Evolutionary conservation across 805 yeast species (phyloP).

Genomic region (Candida alai): DNA sequence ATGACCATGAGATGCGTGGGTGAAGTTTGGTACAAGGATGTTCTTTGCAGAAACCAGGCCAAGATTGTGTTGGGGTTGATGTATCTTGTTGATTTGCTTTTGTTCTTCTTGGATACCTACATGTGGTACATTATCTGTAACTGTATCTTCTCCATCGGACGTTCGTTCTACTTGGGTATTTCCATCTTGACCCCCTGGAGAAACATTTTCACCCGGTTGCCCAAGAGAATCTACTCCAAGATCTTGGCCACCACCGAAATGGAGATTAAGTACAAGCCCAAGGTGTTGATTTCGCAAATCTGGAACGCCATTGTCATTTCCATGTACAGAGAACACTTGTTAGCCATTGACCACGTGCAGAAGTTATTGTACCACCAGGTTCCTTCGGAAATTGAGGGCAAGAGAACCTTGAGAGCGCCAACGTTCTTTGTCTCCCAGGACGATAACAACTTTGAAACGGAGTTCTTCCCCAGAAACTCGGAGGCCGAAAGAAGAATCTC

Average conservation of each 20-base stretch:
- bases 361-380: slow-evolving; percentile 96
- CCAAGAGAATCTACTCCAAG: slow-evolving; percentile 98
- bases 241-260: slow-evolving; percentile 96
- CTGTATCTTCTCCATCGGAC: slow-evolving; percentile 93
- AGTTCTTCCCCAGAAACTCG: slow-evolving; percentile 93
- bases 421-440: slow-evolving; percentile 98
- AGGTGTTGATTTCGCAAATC: slow-evolving; percentile 95
- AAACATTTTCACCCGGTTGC: slow-evolving; percentile 94
- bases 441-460: slow-evolving; percentile 90
- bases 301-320: slow-evolving; percentile 99
- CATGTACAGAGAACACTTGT: slow-evolving; percentile 98
- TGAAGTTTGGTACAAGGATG: slow-evolving; percentile 82
- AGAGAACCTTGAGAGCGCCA: slow-evolving; percentile 97
- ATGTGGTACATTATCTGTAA: slow-evolving; percentile 97
- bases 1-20: slow-evolving; percentile 93
- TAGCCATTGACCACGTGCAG: slow-evolving; percentile 98
- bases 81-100: slow-evolving; percentile 86
- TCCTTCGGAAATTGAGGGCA: slow-evolving; percentile 96
- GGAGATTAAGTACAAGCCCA: slow-evolving; percentile 98
- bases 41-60: slow-evolving; percentile 80
- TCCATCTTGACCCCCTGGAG: slow-evolving; percentile 99
- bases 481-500: slow-evolving; percentile 99
- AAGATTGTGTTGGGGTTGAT: slow-evolving; percentile 87
- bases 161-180: slow-evolving; percentile 98
- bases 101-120: slow-evolving; percentile 98